Base-by-base conservation (phyloP, 306 rosid genomes). In the Macrotyloma uniflorum region DNA sequence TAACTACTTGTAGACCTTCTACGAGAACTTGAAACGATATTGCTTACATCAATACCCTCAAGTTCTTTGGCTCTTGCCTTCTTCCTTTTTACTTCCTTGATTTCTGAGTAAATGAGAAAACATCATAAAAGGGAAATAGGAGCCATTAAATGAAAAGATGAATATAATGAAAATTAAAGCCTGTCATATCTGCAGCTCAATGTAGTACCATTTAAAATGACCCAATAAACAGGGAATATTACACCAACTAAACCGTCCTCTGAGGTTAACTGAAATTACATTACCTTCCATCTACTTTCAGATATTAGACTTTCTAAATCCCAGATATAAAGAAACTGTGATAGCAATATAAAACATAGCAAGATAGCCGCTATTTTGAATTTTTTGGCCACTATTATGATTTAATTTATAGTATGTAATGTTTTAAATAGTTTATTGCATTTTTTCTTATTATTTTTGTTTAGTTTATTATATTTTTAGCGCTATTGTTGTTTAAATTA, bases 31-130 rank as follows among this genome's bases (percentile, higher is more conserved):
- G 86, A 85, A 23, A 95, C 97, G 45, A 95, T 92, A 85, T 95
- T 95, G 80, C 98, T 91, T 77, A 72, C 22, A 83, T 95, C 98
- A 83, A 95, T 95, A 79, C 98, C 98, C 87, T 95, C 98, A 43
- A 95, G 98, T 78, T 92, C 98, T 87, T 86, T 95, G 49, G 95
- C 98, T 81, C 95, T 87, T 18, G 84, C 98, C 86, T 95, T 95
- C 80, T 83, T 90, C 92, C 88, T 87, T 83, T 68, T 92, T 32
- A 89, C 83, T 24, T 92, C 95, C 89, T 94, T 94, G 81, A 94
- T 91, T 86, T 92, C 98, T 94, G 81, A 58, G 20, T 77, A 87
- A 45, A 83, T 38, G 74, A 79, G 65, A 32, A 23, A 64, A 14
- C 53, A 50, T 10, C 4, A 66, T 14, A 72, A 50, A 42, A 40